A percentile compares a stretch with the other conserved stretches of the same genome.
These are phyloP conservation scores for Saturnispora saitoi DNA, from an alignment of 805 yeast genomes.

Conservation along the genomic window DNA sequence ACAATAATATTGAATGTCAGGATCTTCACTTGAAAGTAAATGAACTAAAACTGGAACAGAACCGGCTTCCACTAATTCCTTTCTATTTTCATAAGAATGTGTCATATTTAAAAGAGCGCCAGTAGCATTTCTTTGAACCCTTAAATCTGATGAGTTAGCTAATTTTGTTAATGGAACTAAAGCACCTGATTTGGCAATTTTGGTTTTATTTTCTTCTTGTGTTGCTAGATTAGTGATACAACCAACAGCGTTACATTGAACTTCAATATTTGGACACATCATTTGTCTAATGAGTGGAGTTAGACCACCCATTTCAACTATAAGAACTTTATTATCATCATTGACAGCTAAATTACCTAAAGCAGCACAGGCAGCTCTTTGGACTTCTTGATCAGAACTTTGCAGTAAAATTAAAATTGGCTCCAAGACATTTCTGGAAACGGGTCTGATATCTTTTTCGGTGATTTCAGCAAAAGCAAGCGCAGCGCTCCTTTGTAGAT, in stretches of 20 bases:
- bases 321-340: slow-evolving; percentile 84
- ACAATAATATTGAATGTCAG: slow-evolving; percentile 97
- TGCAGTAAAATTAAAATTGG: slow-evolving; percentile 86
- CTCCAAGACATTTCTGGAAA: slow-evolving; percentile 83
- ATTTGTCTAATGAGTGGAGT: slow-evolving; percentile 95
- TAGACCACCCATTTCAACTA: slow-evolving; percentile 97
- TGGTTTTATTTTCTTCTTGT: slow-evolving; percentile 92
- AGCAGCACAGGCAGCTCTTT: slow-evolving; percentile 98
- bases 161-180: slow-evolving; percentile 86
- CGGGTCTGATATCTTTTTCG: slow-evolving; percentile 89
- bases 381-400: slow-evolving; percentile 86
- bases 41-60: slow-evolving; percentile 95
- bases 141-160: slow-evolving; percentile 87
- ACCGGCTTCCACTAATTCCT: slow-evolving; percentile 94
- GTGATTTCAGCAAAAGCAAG: slow-evolving; percentile 97
- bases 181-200: slow-evolving; percentile 95
- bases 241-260: slow-evolving; percentile 98
- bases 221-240: slow-evolving; percentile 97
- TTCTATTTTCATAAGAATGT: slow-evolving; percentile 92
- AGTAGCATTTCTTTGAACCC: slow-evolving; percentile 98
- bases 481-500: slow-evolving; percentile 94
- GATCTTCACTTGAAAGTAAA: slow-evolving; percentile 73
- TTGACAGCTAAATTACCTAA: slow-evolving; percentile 97
- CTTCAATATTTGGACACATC: slow-evolving; percentile 96
- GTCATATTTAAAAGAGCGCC: slow-evolving; percentile 98